These are phyloP conservation scores for Samsoniella hepiali DNA, from an alignment of 2,329 filamentous ascomycete species.

Conservation along the genomic window DNA sequence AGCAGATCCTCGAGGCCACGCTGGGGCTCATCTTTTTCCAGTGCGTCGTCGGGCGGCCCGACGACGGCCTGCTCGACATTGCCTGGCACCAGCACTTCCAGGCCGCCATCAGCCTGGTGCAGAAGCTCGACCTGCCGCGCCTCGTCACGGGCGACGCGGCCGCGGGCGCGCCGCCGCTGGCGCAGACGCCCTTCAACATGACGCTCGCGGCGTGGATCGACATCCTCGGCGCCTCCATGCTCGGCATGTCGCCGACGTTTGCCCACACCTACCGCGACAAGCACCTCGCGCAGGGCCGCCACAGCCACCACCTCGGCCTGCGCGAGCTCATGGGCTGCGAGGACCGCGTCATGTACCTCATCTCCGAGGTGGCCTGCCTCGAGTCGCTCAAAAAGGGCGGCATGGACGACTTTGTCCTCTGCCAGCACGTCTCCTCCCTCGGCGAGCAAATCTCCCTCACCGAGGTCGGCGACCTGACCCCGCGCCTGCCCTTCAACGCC, in stretches of 20 bases:
- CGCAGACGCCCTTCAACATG: slow-evolving; percentile 87
- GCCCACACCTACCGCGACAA: slow-evolving; percentile 95
- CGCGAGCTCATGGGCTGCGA: slow-evolving; percentile 97
- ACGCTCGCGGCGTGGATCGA: slow-evolving; percentile 93
- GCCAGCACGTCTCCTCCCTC: slow-evolving; percentile 83
- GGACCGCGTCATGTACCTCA: slow-evolving; percentile 94
- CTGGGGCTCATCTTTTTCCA: slow-evolving; percentile 96
- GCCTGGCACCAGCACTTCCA: slow-evolving; percentile 98
- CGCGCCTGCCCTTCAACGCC: slow-evolving; percentile 59
- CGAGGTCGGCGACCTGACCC: slow-evolving; percentile 59
- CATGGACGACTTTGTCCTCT: slow-evolving; percentile 82
- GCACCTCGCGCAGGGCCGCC: slow-evolving; percentile 66
- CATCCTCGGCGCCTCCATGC: slow-evolving; percentile 91
- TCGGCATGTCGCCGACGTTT: slow-evolving; percentile 79
- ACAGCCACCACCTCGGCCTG: slow-evolving; percentile 64
- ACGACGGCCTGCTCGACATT: slow-evolving; percentile 84
- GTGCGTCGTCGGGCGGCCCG: slow-evolving; percentile 80
- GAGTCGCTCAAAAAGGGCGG: slow-evolving; percentile 81
- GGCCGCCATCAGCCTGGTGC: slow-evolving; percentile 78
- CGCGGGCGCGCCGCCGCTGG: slow-evolving; percentile 47
- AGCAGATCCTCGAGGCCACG: slow-evolving; percentile 86
- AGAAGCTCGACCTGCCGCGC: slow-evolving; percentile 75
- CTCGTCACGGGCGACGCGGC: slow-evolving; percentile 51
- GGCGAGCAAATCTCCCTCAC: slow-evolving; percentile 82
- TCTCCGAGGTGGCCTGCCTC: slow-evolving; percentile 94